These are phyloP conservation scores for Talaromyces marneffei DNA, from an alignment of 2,329 filamentous ascomycete genomes.

Conservation along the genomic window DNA sequence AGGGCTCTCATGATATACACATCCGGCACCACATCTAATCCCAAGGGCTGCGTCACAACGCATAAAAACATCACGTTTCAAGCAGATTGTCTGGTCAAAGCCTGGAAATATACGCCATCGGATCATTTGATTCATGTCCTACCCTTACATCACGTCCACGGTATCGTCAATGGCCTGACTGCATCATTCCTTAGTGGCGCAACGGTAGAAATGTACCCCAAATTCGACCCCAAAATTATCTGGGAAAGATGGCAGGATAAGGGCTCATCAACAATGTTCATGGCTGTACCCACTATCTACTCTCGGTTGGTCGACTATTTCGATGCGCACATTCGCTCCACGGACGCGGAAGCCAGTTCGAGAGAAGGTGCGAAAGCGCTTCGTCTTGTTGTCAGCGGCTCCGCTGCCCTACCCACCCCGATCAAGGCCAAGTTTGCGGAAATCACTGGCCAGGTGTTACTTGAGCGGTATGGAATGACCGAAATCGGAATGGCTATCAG, in stretches of 20 bases:
- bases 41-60: slow-evolving; percentile 41
- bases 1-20: slow-evolving; percentile 41
- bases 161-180: slow-evolving; percentile 46
- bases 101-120: slow-evolving; percentile 37
- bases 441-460: slow-evolving; percentile 38
- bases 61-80: slow-evolving; percentile 37
- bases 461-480: slow-evolving; percentile 48
- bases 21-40: slow-evolving; percentile 37
- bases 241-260: slow-evolving; percentile 43
- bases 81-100: slow-evolving; percentile 26
- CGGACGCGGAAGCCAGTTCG: slow-evolving; percentile 28
- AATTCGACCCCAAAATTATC: slow-evolving; percentile 41
- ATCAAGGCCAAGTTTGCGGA: slow-evolving; percentile 38
- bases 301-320: slow-evolving; percentile 45
- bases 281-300: slow-evolving; percentile 49
- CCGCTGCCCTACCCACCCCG: slow-evolving; percentile 38
- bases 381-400: slow-evolving; percentile 38
- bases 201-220: slow-evolving; percentile 44
- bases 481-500: slow-evolving; percentile 48
- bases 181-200: slow-evolving; percentile 43
- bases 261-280: slow-evolving; percentile 44
- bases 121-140: slow-evolving; percentile 48
- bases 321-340: slow-evolving; percentile 33
- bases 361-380: slow-evolving; percentile 30
- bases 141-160: slow-evolving; percentile 48